Evolutionary conservation across 768 basidiomycete genomes (phyloP), one percentile per base, ranked within the genome.

Genomic region (Amanita fuliginea): DNA sequence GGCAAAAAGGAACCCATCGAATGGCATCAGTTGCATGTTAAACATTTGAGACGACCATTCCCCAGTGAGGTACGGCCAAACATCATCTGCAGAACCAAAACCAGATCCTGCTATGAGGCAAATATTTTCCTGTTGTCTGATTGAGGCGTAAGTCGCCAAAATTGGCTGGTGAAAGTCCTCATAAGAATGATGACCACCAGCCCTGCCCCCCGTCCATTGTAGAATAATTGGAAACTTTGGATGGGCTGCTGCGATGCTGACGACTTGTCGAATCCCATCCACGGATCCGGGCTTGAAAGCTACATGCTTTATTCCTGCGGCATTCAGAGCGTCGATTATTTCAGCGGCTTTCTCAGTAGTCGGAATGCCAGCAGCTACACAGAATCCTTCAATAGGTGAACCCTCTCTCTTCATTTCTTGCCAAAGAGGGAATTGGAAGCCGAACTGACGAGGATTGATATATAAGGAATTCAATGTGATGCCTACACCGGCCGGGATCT

Each of bases 131-230:
- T 93, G 86, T 56, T 86, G 82, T 52, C 96, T 86, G 61, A 99
- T 97, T 13, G 85, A 69, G 33, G 81, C 76, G 64, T 99, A 99
- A 0, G 94, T 97, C 34, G 83, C 69, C 44, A 98, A 72, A 57
- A 97, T 80, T 0, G 96, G 95, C 64, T 94, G 92, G 60, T 97
- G 95, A 79, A 98, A 94, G 64, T 99, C 96, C 64, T 99, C 96
- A 65, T 83, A 98, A 2, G 90, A 94, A 69, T 98, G 96, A 59
- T 99, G 96, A 44, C 96, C 96, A 54, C 96, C 96, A 16, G 94
- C 96, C 56, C 96, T 91, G 32, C 96, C 96, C 58, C 96, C 96
- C 44, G 96, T 99, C 96, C 96, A 98, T 62, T 98, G 96, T 54
- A 97, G 72, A 66, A 99, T 94, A 66, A 99, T 82, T 7, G 96